Base-by-base conservation (phyloP, 768 basidiomycete genomes). In the Amanita pallidorosea region DNA sequence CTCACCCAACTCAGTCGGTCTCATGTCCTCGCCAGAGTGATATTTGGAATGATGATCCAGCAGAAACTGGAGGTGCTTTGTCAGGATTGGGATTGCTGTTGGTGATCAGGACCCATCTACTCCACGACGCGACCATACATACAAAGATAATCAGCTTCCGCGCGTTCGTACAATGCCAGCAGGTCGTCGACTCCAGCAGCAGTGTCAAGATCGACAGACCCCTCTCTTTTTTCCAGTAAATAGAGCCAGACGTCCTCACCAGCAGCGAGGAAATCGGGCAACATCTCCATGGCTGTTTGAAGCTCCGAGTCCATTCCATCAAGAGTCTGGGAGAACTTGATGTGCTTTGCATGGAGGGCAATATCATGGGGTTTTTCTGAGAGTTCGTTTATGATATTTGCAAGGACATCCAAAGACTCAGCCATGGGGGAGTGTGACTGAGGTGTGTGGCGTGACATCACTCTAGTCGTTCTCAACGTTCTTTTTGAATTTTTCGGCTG, bases 81-180 rank as follows among this genome's bases (percentile, higher is more conserved):
- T 72, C 42, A 92, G 72, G 43, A 91, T 65, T 1, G 83, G 76
- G 33, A 92, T 82, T n/a, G 88, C 88, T 91, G 62, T 47, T 52
- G 40, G 50, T 13, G 15, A 45, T 45, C 11, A 45, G 51, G 31
- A 11, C 33, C 35, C 42, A 45, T 45, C 53, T 25, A 23, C 17
- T 5, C 13, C 23, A 38, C 36, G 44, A 17, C 31, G 46, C 7
- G 18, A 41, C 27, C 11, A 27, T 51, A 73, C 88, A 60, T 63
- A 91, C 90, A 91, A 33, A 91, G 63, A 63, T 90, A 91, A 58
- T 92, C 90, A 8, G 62, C 66, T 58, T 84, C 84, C 18, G 90
- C 88, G 33, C 73, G 74, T 35, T 69, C 65, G 61, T 83, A 91
- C 35, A 85, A 58, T 13, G 72, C 70, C 52, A 88, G 63, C 36